Evolutionary conservation across 73 alveolate species (phyloP), one percentile per base, ranked within the genome.

Genomic region (Effrenium voratum): DNA sequence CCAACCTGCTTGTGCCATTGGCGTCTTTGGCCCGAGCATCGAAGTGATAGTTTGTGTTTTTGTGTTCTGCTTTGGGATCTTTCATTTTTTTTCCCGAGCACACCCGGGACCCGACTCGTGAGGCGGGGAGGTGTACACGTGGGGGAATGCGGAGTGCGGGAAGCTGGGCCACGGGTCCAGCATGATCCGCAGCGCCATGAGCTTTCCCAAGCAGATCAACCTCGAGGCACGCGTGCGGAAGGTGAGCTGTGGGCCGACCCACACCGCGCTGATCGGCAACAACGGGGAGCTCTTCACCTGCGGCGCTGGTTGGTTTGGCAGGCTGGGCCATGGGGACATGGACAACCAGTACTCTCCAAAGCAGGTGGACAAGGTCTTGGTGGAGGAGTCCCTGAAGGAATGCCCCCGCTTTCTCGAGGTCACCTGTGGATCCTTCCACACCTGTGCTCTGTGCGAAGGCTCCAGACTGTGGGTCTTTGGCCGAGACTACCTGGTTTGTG

Each of bases 121-220:
- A n/a, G n/a, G n/a, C n/a, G 98, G 98, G 3, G 98, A 91, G 91
- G 45, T 73, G 22, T 91, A 50, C 73, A 91, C 98, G 22, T 91
- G 98, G 98, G 98, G 98, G 63, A 91, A 73, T 28, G 98, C 98
- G 15, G 98, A 91, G 38, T 73, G 98, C 12, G 98, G 98, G 43
- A 91, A 91, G 75, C 80, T 91, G 34, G 98, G 98, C 5, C 98
- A 91, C 34, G 98, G 98, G 26, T 73, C 98, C 40, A 72, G 91
- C 91, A 72, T 91, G 98, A 91, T 73, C 59, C 91, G 91, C 16
- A 73, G 98, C 47, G 82, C 98, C 34, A 72, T 91, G 98, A 57
- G 90, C 28, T 73, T 91, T 34, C 98, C 98, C 73, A 91, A 73
- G 79, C 98, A 91, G 63, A 77, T 91, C 43, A 50, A 52, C 32